Base-by-base conservation (phyloP, 495 filamentous ascomycete genomes). In the Penicillium canariense region DNA sequence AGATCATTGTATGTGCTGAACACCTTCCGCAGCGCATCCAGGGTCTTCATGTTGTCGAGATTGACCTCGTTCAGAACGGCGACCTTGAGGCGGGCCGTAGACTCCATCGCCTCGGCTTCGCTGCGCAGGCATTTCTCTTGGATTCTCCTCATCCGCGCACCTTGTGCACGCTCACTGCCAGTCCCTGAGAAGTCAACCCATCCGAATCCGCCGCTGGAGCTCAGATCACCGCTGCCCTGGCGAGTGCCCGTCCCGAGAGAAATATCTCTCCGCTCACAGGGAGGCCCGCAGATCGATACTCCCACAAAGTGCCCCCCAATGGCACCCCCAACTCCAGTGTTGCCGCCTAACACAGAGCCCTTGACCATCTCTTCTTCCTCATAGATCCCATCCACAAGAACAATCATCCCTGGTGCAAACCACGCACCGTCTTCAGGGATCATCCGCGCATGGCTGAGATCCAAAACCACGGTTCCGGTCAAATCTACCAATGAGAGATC, bases 121-220 rank as follows among this genome's bases (percentile, higher is more conserved):
- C 61, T 53, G 45, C 47, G 62, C 6, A 75, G 52, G 45, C 68
- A 72, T 57, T 64, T 69, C n/a, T 67, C 59, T 62, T 90, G 86
- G 3, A 96, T 72, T 58, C 79, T 87, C 31, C 89, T 83, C 90
- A 99, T 96, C 10, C 84, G 83, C 2, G 82, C 69, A 0, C 94
- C 92, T 10, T 85, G 83, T 22, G 90, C 90, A 46, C 92, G 87
- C 67, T 96, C 91, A 56, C 89, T 93, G 7, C 94, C 94, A 2
- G 92, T 82, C 18, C 95, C 94, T 0, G 96, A 71, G 67, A 97
- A 97, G 64, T 99, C 95, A 8, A 96, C 87, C 89, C 96, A 97
- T 10, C 94, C 95, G 65, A 97, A 96, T 1, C 89, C 91, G 17
- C 88, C 87, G 54, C 86, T 83, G 15, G 83, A 85, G 34, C 72